Evolutionary conservation across 75 land plant genomes (phyloP).

Genomic region (Azolla pinnata): DNA sequence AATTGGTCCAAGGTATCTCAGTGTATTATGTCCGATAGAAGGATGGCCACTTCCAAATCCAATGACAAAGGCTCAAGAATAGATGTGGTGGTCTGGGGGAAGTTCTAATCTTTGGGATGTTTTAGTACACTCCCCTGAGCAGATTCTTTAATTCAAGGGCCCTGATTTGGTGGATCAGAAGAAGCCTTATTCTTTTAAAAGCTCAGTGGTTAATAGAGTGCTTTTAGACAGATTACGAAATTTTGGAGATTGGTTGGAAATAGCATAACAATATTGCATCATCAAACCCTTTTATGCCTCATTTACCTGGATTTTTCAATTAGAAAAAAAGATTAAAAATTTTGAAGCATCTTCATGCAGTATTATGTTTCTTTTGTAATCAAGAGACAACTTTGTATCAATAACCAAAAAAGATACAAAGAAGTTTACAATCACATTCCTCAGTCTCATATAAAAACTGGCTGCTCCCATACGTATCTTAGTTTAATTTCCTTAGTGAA

Average conservation of each 20-base stretch:
- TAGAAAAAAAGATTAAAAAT: background rate
- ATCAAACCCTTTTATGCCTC: too few species aligned
- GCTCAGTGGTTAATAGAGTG: background rate
- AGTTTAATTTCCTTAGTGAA: too few species aligned
- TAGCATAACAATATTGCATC: too few species aligned
- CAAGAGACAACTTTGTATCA: background rate
- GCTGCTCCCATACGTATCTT: too few species aligned
- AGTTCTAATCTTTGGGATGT: background rate
- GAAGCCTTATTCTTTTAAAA: background rate
- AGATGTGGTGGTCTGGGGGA: too few species aligned
- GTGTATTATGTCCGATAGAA: too few species aligned
- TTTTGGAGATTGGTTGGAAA: background rate
- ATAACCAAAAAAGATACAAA: background rate
- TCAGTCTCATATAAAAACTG: too few species aligned
- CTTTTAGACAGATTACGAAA: background rate
- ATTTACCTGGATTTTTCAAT: background rate
- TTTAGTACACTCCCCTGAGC: background rate
- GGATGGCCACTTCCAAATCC: too few species aligned
- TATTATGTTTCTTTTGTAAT: background rate
- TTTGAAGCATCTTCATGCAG: background rate
- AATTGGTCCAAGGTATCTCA: too few species aligned
- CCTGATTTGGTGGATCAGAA: background rate
- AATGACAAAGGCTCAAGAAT: too few species aligned
- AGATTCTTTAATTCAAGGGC: background rate
- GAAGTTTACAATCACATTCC: too few species aligned